Evolutionary conservation across 2,329 filamentous ascomycete genomes (phyloP).

Genomic region (Microcyclospora pomicola): DNA sequence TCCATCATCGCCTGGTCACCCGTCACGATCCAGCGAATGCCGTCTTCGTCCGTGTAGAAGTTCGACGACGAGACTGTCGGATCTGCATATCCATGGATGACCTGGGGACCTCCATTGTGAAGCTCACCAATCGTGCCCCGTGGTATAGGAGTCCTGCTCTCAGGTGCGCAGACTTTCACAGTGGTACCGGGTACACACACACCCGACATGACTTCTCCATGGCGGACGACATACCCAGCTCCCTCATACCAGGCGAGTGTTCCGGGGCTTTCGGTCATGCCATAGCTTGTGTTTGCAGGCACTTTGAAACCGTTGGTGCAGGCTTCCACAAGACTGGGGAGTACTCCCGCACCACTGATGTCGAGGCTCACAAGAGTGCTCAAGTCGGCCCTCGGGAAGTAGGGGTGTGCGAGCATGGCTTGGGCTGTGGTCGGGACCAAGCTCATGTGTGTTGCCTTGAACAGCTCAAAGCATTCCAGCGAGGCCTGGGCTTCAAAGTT

Average conservation of each 20-base stretch:
- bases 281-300: constrained; percentile 24
- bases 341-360: constrained; percentile 25
- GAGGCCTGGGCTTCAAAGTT: constrained; percentile 21
- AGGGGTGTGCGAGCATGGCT: constrained; percentile 19
- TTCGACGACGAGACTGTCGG: constrained; percentile 13
- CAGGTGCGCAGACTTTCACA: constrained; percentile 20
- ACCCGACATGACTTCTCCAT: constrained; percentile 30
- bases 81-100: constrained; percentile 19
- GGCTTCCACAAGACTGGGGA: constrained; percentile 18
- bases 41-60: constrained; percentile 21
- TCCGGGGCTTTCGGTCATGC: constrained; percentile 35
- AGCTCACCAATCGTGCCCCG: constrained; percentile 20
- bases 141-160: constrained; percentile 12
- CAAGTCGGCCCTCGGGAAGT: constrained; percentile 16
- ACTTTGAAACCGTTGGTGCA: constrained; percentile 17
- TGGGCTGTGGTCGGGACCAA: constrained; percentile 23
- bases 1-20: constrained; percentile 45
- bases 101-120: constrained; percentile 18
- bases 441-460: constrained; percentile 20
- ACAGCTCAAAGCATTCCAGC: constrained; percentile 20
- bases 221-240: constrained; percentile 17
- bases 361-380: constrained; percentile 20
- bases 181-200: constrained; percentile 29
- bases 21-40: constrained; percentile 49
- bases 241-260: constrained; percentile 27